Evolutionary conservation across 2,329 filamentous ascomycete species (phyloP), one percentile per base, ranked within the genome.

Genomic region (Ciborinia camelliae): DNA sequence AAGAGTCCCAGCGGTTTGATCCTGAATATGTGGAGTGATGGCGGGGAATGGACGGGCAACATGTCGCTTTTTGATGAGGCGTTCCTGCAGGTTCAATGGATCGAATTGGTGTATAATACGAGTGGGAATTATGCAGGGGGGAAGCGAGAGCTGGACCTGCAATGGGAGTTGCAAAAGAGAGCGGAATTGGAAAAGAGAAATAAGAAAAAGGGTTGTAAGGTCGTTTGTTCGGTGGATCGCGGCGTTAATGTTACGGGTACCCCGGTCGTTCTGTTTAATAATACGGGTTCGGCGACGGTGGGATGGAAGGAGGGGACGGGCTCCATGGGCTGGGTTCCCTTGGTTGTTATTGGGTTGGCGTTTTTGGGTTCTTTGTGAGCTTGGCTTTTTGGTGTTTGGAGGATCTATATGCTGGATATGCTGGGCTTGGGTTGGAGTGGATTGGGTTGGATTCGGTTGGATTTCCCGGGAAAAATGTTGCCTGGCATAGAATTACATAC

Each of bases 1-100:
- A 67, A 66, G 37, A 62, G 68, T 48, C 73, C 73, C 1, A 65
- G 68, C 2, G 66, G 68, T 2, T 52, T 75, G 51, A 70, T 73
- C 28, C 10, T 74, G 2, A 75, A 75, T 67, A 75, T 75, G 71
- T 75, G 73, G 73, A 70, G 70, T 59, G 69, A 75, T 68, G 73
- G 73, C 0, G 72, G 73, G 0, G 55, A 66, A 10, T 75, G 73
- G 73, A 71, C 73, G 15, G 73, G 73, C 7, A 72, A 73, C 43
- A 74, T 75, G 73, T 66, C 51, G 26, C 12, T 65, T 12, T 67
- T 52, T 48, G 71, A 73, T 26, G 65, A 71, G 43, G 73, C 73
- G 0, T 72, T 69, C 45, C 51, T 75, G 52, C 72, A 74, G 60
- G 65, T 75, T 41, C 73, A 75, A 55, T 75, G 71, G 70, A 73